Evolutionary conservation across 2,329 filamentous ascomycete genomes (phyloP), one percentile per base, ranked within the genome.

Genomic region (Claviceps monticola): DNA sequence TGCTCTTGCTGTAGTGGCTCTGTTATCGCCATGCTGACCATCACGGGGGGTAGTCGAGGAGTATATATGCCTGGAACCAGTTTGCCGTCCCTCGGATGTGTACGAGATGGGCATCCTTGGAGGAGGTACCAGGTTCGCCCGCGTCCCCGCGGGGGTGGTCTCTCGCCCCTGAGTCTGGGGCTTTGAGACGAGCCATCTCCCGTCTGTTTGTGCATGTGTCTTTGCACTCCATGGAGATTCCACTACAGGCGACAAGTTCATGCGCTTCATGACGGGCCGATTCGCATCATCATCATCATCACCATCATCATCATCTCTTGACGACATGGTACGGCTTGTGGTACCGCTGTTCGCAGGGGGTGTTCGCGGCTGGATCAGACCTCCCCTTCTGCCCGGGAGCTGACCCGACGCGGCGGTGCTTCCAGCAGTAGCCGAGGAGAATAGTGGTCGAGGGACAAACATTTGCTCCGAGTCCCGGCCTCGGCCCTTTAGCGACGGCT

Each of bases 171-270:
- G 58, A 36, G 66, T 68, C 47, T 53, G 59, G 13, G 67, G 66
- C 17, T 67, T 62, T 4, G 57, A 54, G 11, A 59, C 64, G 14
- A 65, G 64, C 37, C 67, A 64, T 16, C 61, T 62, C 21, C 64
- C 59, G 16, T n/a, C 8, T 26, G 6, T 17, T 4, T 41, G 26
- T 11, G n/a, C 14, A 23, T 39, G 13, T 19, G 29, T 19, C 37
- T 58, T 57, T 43, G 50, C 56, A 7, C 65, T 62, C 14, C 61
- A 60, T 2, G 72, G 73, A 0, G 72, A 74, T 57, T 78, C 74
- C 13, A 64, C 64, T 5, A 78, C 74, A 1, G 74, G 75, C 0
- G 75, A 74, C 4, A 78, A 65, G 45, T 65, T 68, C 51, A 55
- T 61, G 50, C 54, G 62, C 48, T 52, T 53, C 23, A 59, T 56